Evolutionary conservation across 1,284 basidiomycete genomes (phyloP).

Genomic region (Irpex sp.): DNA sequence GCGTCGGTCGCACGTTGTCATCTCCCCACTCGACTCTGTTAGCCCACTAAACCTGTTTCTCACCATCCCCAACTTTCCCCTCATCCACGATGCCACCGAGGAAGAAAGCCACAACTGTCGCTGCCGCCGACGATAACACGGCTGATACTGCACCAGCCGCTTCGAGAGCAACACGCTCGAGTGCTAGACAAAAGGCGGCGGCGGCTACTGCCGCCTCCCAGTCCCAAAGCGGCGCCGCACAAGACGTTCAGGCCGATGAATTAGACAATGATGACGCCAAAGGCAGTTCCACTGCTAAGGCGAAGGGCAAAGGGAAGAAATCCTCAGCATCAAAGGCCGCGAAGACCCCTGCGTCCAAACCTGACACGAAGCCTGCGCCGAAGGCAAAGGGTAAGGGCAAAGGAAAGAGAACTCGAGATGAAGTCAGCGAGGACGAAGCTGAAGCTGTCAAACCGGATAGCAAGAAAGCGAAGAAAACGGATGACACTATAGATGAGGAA

Average conservation of each 20-base stretch:
- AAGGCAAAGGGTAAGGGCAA: slow-evolving; percentile 25
- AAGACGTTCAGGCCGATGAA: background rate
- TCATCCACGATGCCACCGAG: slow-evolving; percentile 27
- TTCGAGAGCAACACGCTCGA: slow-evolving; percentile 11
- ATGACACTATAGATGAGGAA: slow-evolving; percentile 13
- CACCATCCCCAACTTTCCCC: background rate
- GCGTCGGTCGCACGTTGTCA: background rate
- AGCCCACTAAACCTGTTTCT: background rate
- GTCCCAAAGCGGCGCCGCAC: slow-evolving; percentile 3
- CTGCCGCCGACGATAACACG: background rate
- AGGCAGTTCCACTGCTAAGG: background rate
- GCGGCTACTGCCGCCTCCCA: slow-evolving; percentile 6
- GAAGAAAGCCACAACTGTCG: slow-evolving; percentile 23
- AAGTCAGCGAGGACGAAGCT: slow-evolving; percentile 12
- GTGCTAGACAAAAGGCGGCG: slow-evolving; percentile 4
- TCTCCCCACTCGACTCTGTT: background rate
- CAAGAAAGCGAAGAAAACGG: slow-evolving; percentile 34
- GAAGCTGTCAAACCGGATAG: slow-evolving; percentile 22
- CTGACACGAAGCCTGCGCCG: slow-evolving; percentile 16
- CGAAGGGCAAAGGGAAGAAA: slow-evolving; percentile 18
- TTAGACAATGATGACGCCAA: background rate
- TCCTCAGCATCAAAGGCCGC: slow-evolving; percentile 16
- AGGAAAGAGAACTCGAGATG: slow-evolving; percentile 14
- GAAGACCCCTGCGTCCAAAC: slow-evolving; percentile 21
- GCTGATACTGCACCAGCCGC: slow-evolving; percentile 2